phyloP scores from a whole-genome alignment of 2,329 filamentous ascomycete species.

The Stemphylium lycopersici region DNA sequence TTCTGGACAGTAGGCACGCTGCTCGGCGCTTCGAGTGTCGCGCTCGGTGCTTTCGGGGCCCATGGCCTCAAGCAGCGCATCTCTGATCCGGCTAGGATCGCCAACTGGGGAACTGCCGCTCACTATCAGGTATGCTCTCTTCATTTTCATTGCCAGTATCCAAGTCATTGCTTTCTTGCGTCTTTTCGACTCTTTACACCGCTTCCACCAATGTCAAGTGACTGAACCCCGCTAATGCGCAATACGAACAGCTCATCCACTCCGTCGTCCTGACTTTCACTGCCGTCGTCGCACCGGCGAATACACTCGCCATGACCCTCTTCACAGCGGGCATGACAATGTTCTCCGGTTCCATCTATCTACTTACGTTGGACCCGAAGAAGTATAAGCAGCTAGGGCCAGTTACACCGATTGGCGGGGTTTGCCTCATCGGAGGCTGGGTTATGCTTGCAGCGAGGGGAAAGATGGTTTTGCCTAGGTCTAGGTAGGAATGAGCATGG shows the following conservation, averaged over 20 bases:
- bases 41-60: constrained; percentile 70
- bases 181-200: not conserved
- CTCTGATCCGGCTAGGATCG: constrained; percentile 63
- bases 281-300: constrained; percentile 58
- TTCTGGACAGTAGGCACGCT: constrained; percentile 69
- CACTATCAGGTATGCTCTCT: constrained; percentile 65
- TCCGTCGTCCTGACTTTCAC: constrained; percentile 65
- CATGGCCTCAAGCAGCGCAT: constrained; percentile 69
- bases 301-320: constrained; percentile 63
- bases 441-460: constrained; percentile 54
- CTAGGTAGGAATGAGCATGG: not conserved
- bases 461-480: constrained; percentile 5
- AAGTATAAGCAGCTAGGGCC: constrained; percentile 66
- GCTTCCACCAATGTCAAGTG: not conserved
- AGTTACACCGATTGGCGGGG: constrained; percentile 68
- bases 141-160: not conserved
- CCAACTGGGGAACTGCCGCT: constrained; percentile 68
- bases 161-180: not conserved
- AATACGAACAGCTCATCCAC: constrained; percentile 66
- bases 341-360: constrained; percentile 71
- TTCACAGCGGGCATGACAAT: constrained; percentile 70
- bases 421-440: constrained; percentile 71
- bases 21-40: constrained; percentile 66
- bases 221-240: not conserved
- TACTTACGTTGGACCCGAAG: constrained; percentile 66